Evolutionary conservation across 805 yeast genomes (phyloP), one percentile per base, ranked within the genome.

Genomic region (Zygotorulaspora florentina): DNA sequence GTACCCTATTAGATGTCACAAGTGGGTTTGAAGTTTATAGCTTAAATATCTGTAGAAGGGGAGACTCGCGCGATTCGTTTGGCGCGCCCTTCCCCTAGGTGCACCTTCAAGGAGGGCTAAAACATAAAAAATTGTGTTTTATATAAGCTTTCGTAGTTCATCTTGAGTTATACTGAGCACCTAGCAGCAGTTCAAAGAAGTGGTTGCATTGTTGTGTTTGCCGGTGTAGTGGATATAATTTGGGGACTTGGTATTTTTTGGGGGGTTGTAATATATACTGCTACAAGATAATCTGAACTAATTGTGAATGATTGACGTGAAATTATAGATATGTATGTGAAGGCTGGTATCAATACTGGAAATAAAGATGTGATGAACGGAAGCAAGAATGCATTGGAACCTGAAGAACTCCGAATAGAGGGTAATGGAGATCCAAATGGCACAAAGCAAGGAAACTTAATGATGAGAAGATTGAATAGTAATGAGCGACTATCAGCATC

Each of bases 271-370:
- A 9, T 5, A 13, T 29, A 12, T 29, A 29, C 33, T 29, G 9
- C 33, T 29, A 9, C 15, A 29, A 20, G 25, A 7, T 20, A 20
- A 20, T 20, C 25, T 20, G 25, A 29, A 29, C 33, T 13, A 9
- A 5, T 13, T 12, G 33, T 29, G 33, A 13, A 29, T 29, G 33
- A 12, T 12, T 29, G n/a, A 12, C n/a, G 16, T 16, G 36, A 33
- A 33, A 16, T 33, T 33, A 33, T 33, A 33, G 36, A 33, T 16
- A 48, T 48, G 52, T 48, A 48, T 40, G 38, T 45, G 29, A 48
- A 48, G 42, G 48, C 41, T n/a, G 46, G 36, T n/a, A 16, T 33
- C n/a, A 33, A 16, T 16, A 13, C 16, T 16, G 36, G 16, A 10
- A 9, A 17, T 33, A 33, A 16, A n/a, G 12, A 33, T 33, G 36